Base-by-base conservation (phyloP, 2,329 filamentous ascomycete species). In the Thermoascus crustaceus region DNA sequence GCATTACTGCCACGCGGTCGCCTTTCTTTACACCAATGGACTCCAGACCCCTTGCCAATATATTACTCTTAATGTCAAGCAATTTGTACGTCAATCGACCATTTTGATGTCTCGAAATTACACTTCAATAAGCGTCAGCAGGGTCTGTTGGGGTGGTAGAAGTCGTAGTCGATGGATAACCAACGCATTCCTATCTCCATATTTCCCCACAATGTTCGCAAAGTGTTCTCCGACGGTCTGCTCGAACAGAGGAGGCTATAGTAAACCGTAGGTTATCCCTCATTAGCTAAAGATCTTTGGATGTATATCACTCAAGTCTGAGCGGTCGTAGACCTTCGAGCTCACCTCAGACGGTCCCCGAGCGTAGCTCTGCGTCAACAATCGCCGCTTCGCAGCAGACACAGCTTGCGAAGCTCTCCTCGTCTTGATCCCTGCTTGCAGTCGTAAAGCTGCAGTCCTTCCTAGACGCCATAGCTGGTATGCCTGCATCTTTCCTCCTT, bases 1-100 rank as follows among this genome's bases (percentile, higher is more conserved):
- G 66, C 41, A 81, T 89, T 17, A 95, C 78, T 9, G 85, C 88
- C 7, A 96, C 84, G 20, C 86, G 74, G 55, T 93, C 82, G 4
- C 86, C 87, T 52, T 88, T 93, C 41, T 65, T 69, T 1, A 95
- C 83, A 3, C 85, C 86, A 0, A 81, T 64, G 0, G 74, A 75
- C 16, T 72, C 64, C 10, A 95, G 65, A 0, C 85, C 83, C 33
- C 73, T 67, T 1, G 87, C 86, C 6, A 94, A 67, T 2, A 73
- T 69, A 66, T 87, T 89, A 43, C 86, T 94, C 39, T 76, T 71
- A 2, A 71, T 63, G 57, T 96, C 85, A 7, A 98, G 75, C 4
- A 69, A 70, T 32, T 77, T 66, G 58, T 94, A 96, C 0, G 80
- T 89, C 37, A 93, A 67, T 1, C 67, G 69, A 2, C 62, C 63